A percentile compares a stretch with the other conserved stretches of the same genome.
phyloP scores from a whole-genome alignment of 805 yeast genomes.

The Candida palmyrensis region DNA sequence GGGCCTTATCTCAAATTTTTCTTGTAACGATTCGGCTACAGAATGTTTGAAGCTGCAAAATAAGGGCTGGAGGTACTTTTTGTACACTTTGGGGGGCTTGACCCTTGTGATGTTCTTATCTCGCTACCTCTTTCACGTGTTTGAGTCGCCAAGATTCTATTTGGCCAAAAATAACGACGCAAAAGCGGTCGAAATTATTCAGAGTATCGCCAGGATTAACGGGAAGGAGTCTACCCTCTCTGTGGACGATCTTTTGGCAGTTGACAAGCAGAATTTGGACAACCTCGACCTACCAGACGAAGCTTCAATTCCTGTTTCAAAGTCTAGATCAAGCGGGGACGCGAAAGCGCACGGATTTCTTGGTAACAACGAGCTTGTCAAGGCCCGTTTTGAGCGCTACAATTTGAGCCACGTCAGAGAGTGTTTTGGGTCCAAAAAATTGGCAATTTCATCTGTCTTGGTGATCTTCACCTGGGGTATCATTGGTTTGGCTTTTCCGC shows the following conservation, averaged over 20 bases:
- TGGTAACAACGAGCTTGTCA: conserved; percentile 14
- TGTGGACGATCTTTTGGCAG: conserved; percentile 38
- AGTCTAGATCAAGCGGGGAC: no score
- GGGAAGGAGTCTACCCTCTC: conserved; percentile 36
- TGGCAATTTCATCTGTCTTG: conserved; percentile 40
- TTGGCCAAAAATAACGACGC: conserved; percentile 48
- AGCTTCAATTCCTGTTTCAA: neutral
- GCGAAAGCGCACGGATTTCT: conserved; percentile 4
- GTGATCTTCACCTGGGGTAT: conserved; percentile 48
- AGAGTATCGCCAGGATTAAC: conserved; percentile 44
- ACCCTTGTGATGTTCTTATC: conserved; percentile 35
- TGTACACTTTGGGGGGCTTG: conserved; percentile 49
- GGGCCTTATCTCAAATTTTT: conserved; percentile 49
- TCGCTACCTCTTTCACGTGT: conserved; percentile 36
- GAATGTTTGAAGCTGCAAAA: conserved; percentile 44
- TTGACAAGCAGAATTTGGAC: conserved; percentile 32
- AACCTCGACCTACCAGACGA: conserved; percentile 8
- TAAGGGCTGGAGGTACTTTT: conserved; percentile 60
- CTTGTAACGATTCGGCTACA: conserved; percentile 30
- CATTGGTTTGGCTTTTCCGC: conserved; percentile 55
- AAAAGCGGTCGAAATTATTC: conserved; percentile 40
- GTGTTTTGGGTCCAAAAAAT: conserved; percentile 41
- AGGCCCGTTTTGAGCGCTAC: conserved; percentile 22
- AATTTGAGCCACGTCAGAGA: conserved; percentile 35
- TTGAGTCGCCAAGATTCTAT: conserved; percentile 54